Conservation (phyloP, 257 asterid species). For the Lycium barbarum region DNA sequence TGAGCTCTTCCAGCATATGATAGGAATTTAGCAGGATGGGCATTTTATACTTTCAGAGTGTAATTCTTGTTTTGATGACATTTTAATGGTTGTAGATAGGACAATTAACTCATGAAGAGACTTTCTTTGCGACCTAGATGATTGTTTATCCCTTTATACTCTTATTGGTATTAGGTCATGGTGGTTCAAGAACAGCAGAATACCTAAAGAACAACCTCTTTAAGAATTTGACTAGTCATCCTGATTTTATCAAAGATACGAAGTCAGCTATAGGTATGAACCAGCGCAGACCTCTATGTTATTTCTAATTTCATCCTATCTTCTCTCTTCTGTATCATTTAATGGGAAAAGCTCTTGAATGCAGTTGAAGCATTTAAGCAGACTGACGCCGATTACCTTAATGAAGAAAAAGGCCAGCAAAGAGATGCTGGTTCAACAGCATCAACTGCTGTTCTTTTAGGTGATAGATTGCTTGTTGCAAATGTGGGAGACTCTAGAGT, state of each 20-base stretch:
- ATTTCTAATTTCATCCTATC: background rate
- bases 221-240: conserved; percentile 70
- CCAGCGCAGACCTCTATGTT: background rate
- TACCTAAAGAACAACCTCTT: conserved; percentile 80
- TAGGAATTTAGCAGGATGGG: background rate
- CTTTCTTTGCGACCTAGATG: background rate
- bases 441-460: conserved; percentile 73
- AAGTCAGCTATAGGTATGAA: conserved; percentile 76
- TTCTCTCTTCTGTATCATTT: conserved; percentile 27
- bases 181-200: conserved; percentile 81
- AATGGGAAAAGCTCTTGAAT: conserved; percentile 37
- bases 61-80: background rate
- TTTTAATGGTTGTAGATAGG: conserved; percentile 17
- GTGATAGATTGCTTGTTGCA: conserved; percentile 69
- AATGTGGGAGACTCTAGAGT: conserved; percentile 89
- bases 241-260: conserved; percentile 66
- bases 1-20: conserved; percentile 19
- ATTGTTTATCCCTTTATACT: conserved; percentile 7
- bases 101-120: background rate
- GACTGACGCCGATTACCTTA: conserved; percentile 72
- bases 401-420: conserved; percentile 67
- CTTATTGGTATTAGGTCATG: conserved; percentile 62
- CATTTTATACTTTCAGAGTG: conserved; percentile 24
- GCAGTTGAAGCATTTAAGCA: conserved; percentile 74
- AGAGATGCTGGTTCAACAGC: conserved; percentile 92